Evolutionary conservation across 768 basidiomycete species (phyloP).

Genomic region (Leccinum subgranulosum): DNA sequence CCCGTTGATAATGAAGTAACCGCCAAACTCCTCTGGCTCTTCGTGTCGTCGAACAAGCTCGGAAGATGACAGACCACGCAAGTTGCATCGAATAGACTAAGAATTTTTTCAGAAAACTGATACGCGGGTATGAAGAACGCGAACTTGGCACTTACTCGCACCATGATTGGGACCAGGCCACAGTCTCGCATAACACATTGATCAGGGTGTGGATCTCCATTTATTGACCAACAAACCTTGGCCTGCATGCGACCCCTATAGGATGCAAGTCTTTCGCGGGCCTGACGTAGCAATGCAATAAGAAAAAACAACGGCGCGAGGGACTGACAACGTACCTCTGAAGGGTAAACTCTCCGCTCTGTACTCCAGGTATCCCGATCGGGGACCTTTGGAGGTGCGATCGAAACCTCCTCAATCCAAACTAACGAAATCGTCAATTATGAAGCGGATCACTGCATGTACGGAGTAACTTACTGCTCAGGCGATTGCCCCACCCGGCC

Average conservation of each 20-base stretch:
- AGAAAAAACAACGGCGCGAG: not conserved
- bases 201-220: slow-evolving; percentile 58
- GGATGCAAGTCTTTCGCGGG: slow-evolving; percentile 88
- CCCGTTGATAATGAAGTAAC: slow-evolving; percentile 98
- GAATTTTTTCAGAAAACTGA: slow-evolving; percentile 5
- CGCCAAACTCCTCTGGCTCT: slow-evolving; percentile 98
- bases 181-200: slow-evolving; percentile 77
- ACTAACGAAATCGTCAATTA: slow-evolving; percentile 47
- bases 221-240: slow-evolving; percentile 81
- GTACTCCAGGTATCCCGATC: slow-evolving; percentile 74
- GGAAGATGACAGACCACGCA: slow-evolving; percentile 79
- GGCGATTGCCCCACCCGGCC: slow-evolving; percentile 74
- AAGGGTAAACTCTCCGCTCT: slow-evolving; percentile 81
- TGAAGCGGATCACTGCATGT: slow-evolving; percentile 7
- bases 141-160: slow-evolving; percentile 61
- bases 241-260: slow-evolving; percentile 90
- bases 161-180: slow-evolving; percentile 94
- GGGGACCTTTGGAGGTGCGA: slow-evolving; percentile 82
- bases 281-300: slow-evolving; percentile 42
- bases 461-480: slow-evolving; percentile 62
- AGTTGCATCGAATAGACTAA: slow-evolving; percentile 89
- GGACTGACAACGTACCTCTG: slow-evolving; percentile 58
- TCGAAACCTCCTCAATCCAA: slow-evolving; percentile 82
- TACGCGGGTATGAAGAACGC: not conserved
- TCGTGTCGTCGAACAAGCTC: slow-evolving; percentile 89